These are phyloP conservation scores for Aspergillus vadensis DNA, from an alignment of 2,329 filamentous ascomycete species.

Conservation along the genomic window DNA sequence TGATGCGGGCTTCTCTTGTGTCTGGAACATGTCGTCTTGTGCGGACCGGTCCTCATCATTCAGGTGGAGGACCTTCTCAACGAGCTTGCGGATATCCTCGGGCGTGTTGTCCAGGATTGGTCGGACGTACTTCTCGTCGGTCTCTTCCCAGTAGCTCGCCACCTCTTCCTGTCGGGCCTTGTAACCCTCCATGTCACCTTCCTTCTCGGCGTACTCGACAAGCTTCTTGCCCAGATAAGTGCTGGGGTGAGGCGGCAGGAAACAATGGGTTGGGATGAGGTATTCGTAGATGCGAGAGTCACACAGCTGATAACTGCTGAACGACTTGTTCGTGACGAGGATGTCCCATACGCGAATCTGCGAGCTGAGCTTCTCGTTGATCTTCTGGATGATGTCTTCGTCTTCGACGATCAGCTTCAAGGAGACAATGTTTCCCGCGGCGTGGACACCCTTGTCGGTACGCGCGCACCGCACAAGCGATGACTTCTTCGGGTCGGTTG, in stretches of 20 bases:
- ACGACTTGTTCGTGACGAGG: slow-evolving; percentile 82
- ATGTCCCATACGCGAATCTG: slow-evolving; percentile 97
- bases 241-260: slow-evolving; percentile 87
- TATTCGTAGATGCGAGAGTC: slow-evolving; percentile 98
- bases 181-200: slow-evolving; percentile 70
- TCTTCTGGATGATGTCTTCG: slow-evolving; percentile 80
- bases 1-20: slow-evolving; percentile 18
- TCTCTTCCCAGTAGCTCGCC: slow-evolving; percentile 75
- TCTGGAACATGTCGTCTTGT: slow-evolving; percentile 19
- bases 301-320: slow-evolving; percentile 92
- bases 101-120: slow-evolving; percentile 57
- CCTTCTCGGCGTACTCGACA: slow-evolving; percentile 73
- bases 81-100: slow-evolving; percentile 43
- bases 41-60: slow-evolving; percentile 39
- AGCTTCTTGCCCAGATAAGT: slow-evolving; percentile 83
- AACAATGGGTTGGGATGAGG: slow-evolving; percentile 87
- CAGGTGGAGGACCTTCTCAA: slow-evolving; percentile 44
- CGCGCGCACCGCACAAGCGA: slow-evolving; percentile 90
- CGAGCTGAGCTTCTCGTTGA: slow-evolving; percentile 79
- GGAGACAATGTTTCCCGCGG: slow-evolving; percentile 91
- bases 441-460: slow-evolving; percentile 97
- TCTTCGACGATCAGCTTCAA: slow-evolving; percentile 96
- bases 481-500: slow-evolving; percentile 94
- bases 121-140: slow-evolving; percentile 79
- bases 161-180: slow-evolving; percentile 73